phyloP scores from a whole-genome alignment of 2,329 filamentous ascomycete genomes.

The Colletotrichum sp. region DNA sequence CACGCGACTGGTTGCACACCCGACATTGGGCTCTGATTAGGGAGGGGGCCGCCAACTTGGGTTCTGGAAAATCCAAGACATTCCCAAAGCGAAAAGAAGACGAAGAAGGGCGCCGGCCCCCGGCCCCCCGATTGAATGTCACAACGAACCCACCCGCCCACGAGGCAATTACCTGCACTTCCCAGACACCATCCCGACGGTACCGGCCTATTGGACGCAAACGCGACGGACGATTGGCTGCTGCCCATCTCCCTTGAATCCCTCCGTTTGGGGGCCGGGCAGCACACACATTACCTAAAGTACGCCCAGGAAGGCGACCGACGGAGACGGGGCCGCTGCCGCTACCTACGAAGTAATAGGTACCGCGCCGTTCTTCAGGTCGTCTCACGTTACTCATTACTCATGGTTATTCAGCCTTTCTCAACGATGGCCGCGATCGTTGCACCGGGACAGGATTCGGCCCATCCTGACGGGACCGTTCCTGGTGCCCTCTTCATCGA shows the following conservation, averaged over 20 bases:
- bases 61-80: constrained; percentile 10
- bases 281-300: not conserved
- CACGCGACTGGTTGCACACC: constrained; percentile 20
- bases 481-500: not conserved
- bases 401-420: not conserved
- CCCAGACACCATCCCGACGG: not conserved
- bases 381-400: not conserved
- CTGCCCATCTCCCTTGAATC: not conserved
- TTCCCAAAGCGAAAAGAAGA: not conserved
- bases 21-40: not conserved
- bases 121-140: not conserved
- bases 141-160: constrained; percentile 6
- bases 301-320: not conserved
- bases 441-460: not conserved
- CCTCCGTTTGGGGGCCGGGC: not conserved
- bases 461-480: not conserved
- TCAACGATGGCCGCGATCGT: not conserved
- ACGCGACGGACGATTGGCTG: not conserved
- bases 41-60: not conserved
- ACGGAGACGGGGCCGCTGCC: not conserved
- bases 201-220: not conserved
- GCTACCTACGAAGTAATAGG: not conserved
- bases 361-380: not conserved
- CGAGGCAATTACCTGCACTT: constrained; percentile 12
- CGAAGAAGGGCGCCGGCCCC: not conserved